Percentiles rank a stretch among this genome's conserved stretches.
These are phyloP conservation scores for Colletotrichum sp. DNA, from an alignment of 2,329 filamentous ascomycete genomes.

Conservation along the genomic window DNA sequence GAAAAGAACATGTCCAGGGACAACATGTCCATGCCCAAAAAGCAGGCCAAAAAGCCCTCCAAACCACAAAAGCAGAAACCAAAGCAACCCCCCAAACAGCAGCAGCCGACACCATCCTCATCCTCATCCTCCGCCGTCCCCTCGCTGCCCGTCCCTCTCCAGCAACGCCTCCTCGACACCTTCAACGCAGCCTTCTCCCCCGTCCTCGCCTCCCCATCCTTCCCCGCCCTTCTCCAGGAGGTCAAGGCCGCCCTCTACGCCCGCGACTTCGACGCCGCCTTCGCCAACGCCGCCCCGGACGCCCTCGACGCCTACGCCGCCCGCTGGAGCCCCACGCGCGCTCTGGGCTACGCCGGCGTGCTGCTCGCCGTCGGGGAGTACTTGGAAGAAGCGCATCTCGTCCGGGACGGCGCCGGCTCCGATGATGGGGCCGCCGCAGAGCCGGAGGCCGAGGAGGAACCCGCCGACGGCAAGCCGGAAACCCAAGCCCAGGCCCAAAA, in stretches of 20 bases:
- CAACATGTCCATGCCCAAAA: conserved; percentile 8
- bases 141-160: conserved; percentile 31
- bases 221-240: conserved; percentile 70
- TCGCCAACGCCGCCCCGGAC: conserved; percentile 58
- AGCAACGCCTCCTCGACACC: conserved; percentile 75
- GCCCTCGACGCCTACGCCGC: conserved; percentile 84
- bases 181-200: conserved; percentile 70
- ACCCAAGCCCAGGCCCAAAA: neutral
- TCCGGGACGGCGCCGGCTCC: neutral
- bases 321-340: conserved; percentile 87
- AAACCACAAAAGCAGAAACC: neutral
- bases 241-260: conserved; percentile 87
- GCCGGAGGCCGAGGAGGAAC: neutral
- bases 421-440: neutral
- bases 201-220: conserved; percentile 49
- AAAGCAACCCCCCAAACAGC: neutral
- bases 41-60: neutral
- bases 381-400: conserved; percentile 26
- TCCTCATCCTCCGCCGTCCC: neutral
- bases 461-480: neutral
- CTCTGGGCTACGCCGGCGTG: conserved; percentile 78
- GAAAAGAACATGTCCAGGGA: neutral
- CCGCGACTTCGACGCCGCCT: conserved; percentile 83
- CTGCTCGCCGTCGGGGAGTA: conserved; percentile 44
- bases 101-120: neutral